Evolutionary conservation across 78 protist species (phyloP), one percentile per base, ranked within the genome.

Genomic region (Emiliania huxleyi): DNA sequence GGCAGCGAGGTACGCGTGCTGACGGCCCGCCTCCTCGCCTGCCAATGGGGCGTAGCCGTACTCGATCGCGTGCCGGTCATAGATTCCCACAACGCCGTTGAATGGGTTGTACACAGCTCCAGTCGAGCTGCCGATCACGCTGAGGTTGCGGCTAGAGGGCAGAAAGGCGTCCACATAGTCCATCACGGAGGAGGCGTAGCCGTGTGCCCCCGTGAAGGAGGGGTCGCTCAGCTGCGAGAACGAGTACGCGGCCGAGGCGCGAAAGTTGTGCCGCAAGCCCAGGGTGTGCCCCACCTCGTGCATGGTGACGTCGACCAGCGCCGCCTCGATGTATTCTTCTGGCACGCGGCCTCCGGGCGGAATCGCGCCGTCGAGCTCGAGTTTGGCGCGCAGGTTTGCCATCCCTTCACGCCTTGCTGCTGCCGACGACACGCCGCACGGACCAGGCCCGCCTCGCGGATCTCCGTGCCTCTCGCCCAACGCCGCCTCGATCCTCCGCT

Each of bases 201-300:
- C 88, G 88, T 44, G 37, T 23, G 0, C 37, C 38, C 6, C 3
- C 40, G 88, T 43, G 88, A 43, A 79, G 52, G 37, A 2, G 77
- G 21, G 38, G 88, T 79, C 37, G 88, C 11, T 0, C 38, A 79
- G 88, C 56, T 43, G 88, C 37, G 23, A n/a, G 21, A 0, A 26
- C 38, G 56, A 0, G 38, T 21, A 5, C 22, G 56, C 88, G 3
- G 88, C 21, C 56, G 56, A 43, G 56, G 26, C 88, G 22, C 25
- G 8, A 56, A 79, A 79, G 88, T 79, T 79, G 88, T 79, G 88
- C 18, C 88, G 88, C 19, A 79, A 56, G 35, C 88, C 88, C 21
- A 79, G 55, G 38, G 88, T 23, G 88, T 79, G 88, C 0, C 88
- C 88, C 18, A 79, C 88, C 88, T 79, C 88, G 88, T 79, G 88